A percentile compares a stretch with the other conserved stretches of the same genome.
These are phyloP conservation scores for Verticillium klebahnii DNA, from an alignment of 2,329 filamentous ascomycete species.

Conservation along the genomic window DNA sequence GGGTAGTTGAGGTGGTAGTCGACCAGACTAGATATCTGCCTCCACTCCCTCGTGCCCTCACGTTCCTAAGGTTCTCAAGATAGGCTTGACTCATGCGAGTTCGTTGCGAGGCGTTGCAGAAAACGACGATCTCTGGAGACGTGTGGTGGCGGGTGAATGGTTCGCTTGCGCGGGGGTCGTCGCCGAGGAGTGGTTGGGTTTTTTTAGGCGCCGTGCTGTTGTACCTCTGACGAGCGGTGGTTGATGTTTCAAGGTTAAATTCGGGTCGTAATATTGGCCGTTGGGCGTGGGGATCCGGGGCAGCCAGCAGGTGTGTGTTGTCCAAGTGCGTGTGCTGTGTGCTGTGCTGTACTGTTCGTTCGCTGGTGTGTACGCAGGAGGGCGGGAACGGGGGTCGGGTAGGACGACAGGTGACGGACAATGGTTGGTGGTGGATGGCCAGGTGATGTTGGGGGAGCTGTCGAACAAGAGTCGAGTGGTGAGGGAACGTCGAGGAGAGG, in stretches of 20 bases:
- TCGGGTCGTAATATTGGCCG: not conserved
- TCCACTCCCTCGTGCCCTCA: not conserved
- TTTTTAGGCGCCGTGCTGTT: not conserved
- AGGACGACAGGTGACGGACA: not conserved
- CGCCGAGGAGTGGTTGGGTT: not conserved
- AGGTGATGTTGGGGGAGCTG: not conserved
- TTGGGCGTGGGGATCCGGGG: not conserved
- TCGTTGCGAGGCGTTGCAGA: not conserved
- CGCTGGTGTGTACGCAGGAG: not conserved
- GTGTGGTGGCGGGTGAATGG: not conserved
- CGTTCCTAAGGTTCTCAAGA: not conserved
- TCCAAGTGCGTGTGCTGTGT: not conserved
- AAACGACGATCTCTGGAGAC: not conserved
- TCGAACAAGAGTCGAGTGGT: not conserved
- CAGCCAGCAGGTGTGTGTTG: not conserved
- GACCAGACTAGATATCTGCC: not conserved
- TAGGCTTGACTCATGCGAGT: not conserved
- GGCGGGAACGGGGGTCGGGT: not conserved
- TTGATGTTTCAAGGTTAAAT: not conserved
- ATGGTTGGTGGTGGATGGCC: not conserved
- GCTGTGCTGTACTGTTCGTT: not conserved
- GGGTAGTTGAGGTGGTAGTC: not conserved
- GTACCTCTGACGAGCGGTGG: not conserved
- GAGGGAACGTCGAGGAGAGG: not conserved
- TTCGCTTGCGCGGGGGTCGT: not conserved